phyloP scores from a whole-genome alignment of 768 basidiomycete genomes.

The Cubamyces lactineus region DNA sequence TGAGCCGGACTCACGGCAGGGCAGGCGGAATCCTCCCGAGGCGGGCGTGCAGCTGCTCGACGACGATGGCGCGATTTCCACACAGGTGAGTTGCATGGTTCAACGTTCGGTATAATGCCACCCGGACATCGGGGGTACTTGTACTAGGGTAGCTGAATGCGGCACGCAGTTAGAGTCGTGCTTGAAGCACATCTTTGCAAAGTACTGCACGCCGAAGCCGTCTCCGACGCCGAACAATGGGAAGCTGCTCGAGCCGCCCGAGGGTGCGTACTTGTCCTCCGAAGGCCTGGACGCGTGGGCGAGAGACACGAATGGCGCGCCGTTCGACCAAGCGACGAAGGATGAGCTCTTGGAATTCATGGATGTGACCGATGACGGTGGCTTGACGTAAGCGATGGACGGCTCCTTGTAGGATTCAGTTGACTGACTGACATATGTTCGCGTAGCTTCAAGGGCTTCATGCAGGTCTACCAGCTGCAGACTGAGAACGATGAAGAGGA shows the following conservation, averaged over 20 bases:
- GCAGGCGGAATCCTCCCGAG: conserved; percentile 52
- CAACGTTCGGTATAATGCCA: neutral
- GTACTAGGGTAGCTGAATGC: too few species aligned
- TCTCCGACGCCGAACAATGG: conserved; percentile 10
- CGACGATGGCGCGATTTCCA: conserved; percentile 68
- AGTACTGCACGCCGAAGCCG: conserved; percentile 61
- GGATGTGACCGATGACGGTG: conserved; percentile 71
- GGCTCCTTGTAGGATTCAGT: neutral
- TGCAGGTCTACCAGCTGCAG: conserved; percentile 85
- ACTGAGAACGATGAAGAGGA: conserved; percentile 84
- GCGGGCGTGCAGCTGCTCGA: conserved; percentile 62
- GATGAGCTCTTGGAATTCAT: conserved; percentile 77
- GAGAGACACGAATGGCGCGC: conserved; percentile 77
- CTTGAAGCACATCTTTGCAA: conserved; percentile 77
- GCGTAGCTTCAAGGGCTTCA: conserved; percentile 72
- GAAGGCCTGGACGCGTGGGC: conserved; percentile 78
- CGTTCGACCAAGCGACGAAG: conserved; percentile 78
- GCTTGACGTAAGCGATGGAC: conserved; percentile 62
- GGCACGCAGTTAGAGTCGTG: conserved; percentile 61
- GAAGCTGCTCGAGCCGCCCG: conserved; percentile 33
- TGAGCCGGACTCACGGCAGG: conserved; percentile 63
- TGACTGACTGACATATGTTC: neutral
- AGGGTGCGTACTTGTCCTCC: conserved; percentile 58
- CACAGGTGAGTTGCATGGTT: conserved; percentile 47
- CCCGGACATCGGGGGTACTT: too few species aligned